Evolutionary conservation across 2,329 filamentous ascomycete genomes (phyloP).

Genomic region (Xylaria sp.): DNA sequence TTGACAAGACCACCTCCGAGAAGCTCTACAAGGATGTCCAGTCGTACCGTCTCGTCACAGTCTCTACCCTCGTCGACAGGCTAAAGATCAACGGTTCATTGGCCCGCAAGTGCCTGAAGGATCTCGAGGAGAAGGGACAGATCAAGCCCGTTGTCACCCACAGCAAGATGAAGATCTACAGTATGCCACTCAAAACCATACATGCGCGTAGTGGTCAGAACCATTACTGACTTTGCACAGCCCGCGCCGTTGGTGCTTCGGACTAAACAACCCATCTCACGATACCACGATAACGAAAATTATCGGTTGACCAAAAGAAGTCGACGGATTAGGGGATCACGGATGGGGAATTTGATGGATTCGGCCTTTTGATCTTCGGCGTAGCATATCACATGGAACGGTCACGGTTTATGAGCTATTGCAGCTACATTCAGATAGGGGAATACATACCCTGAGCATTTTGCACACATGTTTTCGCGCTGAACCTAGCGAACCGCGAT

Average conservation of each 20-base stretch:
- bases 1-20: slow-evolving; percentile 97
- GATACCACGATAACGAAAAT: slow-evolving; percentile 43
- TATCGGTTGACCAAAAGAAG: slow-evolving; percentile 35
- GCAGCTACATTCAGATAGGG: slow-evolving; percentile 42
- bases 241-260: slow-evolving; percentile 43
- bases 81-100: slow-evolving; percentile 99
- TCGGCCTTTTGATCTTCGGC: slow-evolving; percentile 45
- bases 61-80: slow-evolving; percentile 97
- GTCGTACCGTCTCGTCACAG: slow-evolving; percentile 99
- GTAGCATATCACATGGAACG: slow-evolving; percentile 42
- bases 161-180: slow-evolving; percentile 99
- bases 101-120: slow-evolving; percentile 84
- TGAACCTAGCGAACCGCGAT: slow-evolving; percentile 18
- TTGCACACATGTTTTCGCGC: slow-evolving; percentile 28
- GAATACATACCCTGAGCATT: slow-evolving; percentile 41
- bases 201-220: neutral
- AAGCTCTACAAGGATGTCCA: slow-evolving; percentile 99
- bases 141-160: slow-evolving; percentile 98
- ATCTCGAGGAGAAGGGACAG: slow-evolving; percentile 96
- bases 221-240: slow-evolving; percentile 32
- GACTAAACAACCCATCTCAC: slow-evolving; percentile 43
- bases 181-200: slow-evolving; percentile 49
- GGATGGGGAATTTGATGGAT: slow-evolving; percentile 40
- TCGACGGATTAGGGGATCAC: slow-evolving; percentile 39
- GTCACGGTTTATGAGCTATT: slow-evolving; percentile 42